Percentiles rank a stretch among this genome's conserved stretches.
These are phyloP conservation scores for Eimeria sp. DNA, from an alignment of 169 alveolate species.

Conservation along the genomic window DNA sequence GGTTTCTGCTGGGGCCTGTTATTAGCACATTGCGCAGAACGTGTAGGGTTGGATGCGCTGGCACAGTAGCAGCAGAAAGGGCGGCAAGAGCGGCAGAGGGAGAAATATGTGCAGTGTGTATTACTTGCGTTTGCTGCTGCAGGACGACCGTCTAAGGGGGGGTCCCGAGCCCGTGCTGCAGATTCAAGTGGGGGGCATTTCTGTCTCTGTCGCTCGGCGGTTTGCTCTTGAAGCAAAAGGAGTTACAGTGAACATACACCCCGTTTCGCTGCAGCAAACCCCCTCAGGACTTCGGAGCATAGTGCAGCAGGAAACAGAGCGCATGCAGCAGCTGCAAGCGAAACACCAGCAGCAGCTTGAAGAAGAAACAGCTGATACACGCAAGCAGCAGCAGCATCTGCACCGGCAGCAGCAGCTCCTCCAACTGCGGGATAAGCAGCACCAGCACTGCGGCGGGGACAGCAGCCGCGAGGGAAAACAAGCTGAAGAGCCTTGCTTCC, in stretches of 20 bases:
- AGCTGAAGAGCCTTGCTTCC: neutral
- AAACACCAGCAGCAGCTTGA: neutral
- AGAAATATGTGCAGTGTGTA: neutral
- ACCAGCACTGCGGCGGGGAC: neutral
- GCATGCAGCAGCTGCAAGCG: conserved; percentile 66
- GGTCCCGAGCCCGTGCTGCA: conserved; percentile 68
- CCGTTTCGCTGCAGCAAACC: conserved; percentile 35
- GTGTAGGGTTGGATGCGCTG: too few relatives aligned
- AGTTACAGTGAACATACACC: conserved; percentile 25
- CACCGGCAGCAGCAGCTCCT: conserved; percentile 1
- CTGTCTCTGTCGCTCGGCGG: neutral
- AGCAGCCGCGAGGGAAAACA: neutral
- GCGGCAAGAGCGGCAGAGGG: neutral
- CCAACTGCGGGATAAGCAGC: neutral
- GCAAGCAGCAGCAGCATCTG: conserved; percentile 12
- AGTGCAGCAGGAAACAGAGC: conserved; percentile 18
- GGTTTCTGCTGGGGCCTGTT: neutral
- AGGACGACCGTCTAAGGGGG: conserved; percentile 17
- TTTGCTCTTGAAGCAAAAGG: neutral
- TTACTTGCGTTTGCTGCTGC: conserved; percentile 26
- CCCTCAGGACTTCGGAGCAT: neutral
- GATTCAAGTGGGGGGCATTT: neutral
- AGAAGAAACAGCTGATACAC: neutral
- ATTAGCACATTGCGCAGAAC: neutral
- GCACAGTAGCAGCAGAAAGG: conserved; percentile 36